Percentiles rank a stretch among this genome's conserved stretches.
These are phyloP conservation scores for Tephrocybe rancida DNA, from an alignment of 768 basidiomycete species.

Conservation along the genomic window DNA sequence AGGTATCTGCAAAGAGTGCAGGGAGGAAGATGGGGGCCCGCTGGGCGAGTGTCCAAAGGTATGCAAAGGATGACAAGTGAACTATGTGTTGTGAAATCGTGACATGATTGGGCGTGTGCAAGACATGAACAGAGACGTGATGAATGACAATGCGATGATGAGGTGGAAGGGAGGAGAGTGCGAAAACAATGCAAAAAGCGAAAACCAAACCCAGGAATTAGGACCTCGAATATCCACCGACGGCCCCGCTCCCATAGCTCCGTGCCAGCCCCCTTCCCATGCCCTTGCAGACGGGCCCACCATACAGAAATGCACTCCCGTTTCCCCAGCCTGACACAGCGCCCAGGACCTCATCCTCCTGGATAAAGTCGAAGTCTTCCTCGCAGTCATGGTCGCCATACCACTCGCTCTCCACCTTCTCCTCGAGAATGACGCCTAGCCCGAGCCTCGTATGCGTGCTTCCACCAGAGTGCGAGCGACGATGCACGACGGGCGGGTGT, in stretches of 20 bases:
- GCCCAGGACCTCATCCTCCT: constrained; percentile 8
- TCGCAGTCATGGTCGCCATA: constrained; percentile 3
- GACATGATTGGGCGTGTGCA: too few relatives aligned
- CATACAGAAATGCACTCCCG: neutral
- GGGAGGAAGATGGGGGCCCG: too few relatives aligned
- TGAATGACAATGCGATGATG: too few relatives aligned
- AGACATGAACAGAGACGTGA: too few relatives aligned
- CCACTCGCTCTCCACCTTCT: constrained; percentile 7
- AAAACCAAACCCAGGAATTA: neutral
- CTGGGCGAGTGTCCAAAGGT: too few relatives aligned
- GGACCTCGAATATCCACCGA: neutral
- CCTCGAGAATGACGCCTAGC: constrained; percentile 5
- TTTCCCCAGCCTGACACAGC: constrained; percentile 1
- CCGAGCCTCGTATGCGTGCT: neutral
- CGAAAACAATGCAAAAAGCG: neutral
- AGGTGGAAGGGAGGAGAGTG: too few relatives aligned
- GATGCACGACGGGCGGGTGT: constrained; percentile 9
- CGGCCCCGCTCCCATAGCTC: constrained; percentile 4
- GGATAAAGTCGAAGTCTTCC: neutral
- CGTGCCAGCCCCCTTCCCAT: constrained; percentile 9
- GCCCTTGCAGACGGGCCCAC: neutral
- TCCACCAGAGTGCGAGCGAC: constrained; percentile 3
- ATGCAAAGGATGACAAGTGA: too few relatives aligned
- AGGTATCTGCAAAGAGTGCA: too few relatives aligned
- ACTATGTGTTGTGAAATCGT: too few relatives aligned